These are phyloP conservation scores for Gilbertella persicaria DNA, from an alignment of 371 early-diverging fungal genomes.

Conservation along the genomic window DNA sequence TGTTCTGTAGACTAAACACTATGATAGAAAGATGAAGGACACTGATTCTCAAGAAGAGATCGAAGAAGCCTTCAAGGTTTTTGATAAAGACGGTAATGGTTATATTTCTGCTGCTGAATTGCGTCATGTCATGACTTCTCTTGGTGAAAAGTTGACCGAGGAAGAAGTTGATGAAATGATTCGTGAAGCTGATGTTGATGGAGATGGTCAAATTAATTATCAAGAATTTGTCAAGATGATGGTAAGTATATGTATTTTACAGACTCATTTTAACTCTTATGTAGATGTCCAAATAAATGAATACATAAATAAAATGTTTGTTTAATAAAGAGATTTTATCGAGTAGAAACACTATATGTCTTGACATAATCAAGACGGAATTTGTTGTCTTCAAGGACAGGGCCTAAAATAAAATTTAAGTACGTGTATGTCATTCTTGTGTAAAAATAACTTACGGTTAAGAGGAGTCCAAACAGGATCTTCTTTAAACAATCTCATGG, in stretches of 20 bases:
- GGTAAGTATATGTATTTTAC: slow-evolving; percentile 33
- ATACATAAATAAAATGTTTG: neutral
- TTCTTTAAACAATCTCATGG: slow-evolving; percentile 93
- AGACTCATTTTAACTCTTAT: neutral
- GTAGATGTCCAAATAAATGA: slow-evolving; percentile 26
- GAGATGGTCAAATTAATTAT: slow-evolving; percentile 89
- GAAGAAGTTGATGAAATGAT: slow-evolving; percentile 90
- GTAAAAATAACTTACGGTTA: slow-evolving; percentile 63
- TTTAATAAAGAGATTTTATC: slow-evolving; percentile 10
- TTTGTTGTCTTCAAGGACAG: slow-evolving; percentile 40
- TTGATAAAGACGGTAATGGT: slow-evolving; percentile 61
- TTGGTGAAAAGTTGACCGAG: slow-evolving; percentile 77
- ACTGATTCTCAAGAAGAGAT: slow-evolving; percentile 54
- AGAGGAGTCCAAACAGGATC: slow-evolving; percentile 94
- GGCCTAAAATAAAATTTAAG: slow-evolving; percentile 28
- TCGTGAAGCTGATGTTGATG: slow-evolving; percentile 83
- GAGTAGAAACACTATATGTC: slow-evolving; percentile 24
- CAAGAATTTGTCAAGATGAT: slow-evolving; percentile 96
- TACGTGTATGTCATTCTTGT: neutral
- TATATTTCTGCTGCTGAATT: slow-evolving; percentile 57
- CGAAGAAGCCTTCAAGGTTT: slow-evolving; percentile 59
- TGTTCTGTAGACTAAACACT: too few species aligned
- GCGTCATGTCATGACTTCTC: slow-evolving; percentile 53
- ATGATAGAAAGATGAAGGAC: slow-evolving; percentile 54
- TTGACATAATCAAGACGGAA: slow-evolving; percentile 40